Evolutionary conservation across 495 filamentous ascomycete genomes (phyloP).

Genomic region (Xylaria longipes): DNA sequence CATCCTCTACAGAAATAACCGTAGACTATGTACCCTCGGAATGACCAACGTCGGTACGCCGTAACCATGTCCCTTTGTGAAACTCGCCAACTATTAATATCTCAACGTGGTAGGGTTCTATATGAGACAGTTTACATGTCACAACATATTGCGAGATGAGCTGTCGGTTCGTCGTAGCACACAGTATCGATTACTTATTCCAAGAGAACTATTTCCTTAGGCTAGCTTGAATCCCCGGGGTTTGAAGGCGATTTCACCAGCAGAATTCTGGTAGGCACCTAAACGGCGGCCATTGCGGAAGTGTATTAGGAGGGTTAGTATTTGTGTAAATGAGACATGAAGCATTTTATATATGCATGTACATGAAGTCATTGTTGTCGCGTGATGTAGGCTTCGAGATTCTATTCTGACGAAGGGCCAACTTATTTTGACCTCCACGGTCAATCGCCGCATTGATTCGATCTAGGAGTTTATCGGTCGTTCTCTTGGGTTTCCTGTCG

Average conservation of each 20-base stretch:
- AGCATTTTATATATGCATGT: not conserved
- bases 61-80: not conserved
- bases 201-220: not conserved
- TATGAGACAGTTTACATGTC: constrained; percentile 4
- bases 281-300: too few species aligned
- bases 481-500: too few species aligned
- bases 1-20: not conserved
- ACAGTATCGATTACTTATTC: not conserved
- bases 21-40: not conserved
- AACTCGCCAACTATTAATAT: not conserved
- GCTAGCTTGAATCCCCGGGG: not conserved
- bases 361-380: too few species aligned
- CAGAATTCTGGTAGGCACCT: too few species aligned
- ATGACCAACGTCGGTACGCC: not conserved
- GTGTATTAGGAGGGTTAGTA: not conserved
- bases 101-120: not conserved
- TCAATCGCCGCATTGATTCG: too few species aligned
- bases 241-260: too few species aligned
- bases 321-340: not conserved
- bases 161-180: not conserved
- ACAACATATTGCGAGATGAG: constrained; percentile 9
- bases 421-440: too few species aligned
- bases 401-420: too few species aligned
- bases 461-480: too few species aligned
- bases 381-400: too few species aligned